These are phyloP conservation scores for Trichoderma sp. DNA, from an alignment of 2,329 filamentous ascomycete species.

Conservation along the genomic window DNA sequence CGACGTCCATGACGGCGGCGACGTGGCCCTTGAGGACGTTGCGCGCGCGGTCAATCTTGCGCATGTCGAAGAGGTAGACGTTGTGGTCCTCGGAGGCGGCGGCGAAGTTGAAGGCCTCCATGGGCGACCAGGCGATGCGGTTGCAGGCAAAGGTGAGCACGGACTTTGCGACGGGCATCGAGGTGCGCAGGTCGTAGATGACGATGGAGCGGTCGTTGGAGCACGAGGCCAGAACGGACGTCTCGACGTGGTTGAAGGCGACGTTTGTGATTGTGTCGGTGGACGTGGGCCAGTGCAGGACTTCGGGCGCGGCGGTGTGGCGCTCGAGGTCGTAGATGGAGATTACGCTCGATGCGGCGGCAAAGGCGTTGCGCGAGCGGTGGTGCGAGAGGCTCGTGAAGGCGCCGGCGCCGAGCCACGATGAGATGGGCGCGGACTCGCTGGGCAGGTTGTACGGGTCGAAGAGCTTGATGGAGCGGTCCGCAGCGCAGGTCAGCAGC, in stretches of 20 bases:
- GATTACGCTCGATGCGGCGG: slow-evolving; percentile 73
- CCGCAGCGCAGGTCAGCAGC: slow-evolving; percentile 81
- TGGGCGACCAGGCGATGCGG: slow-evolving; percentile 87
- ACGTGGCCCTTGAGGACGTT: slow-evolving; percentile 92
- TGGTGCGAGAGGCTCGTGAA: slow-evolving; percentile 87
- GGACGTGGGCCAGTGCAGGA: slow-evolving; percentile 81
- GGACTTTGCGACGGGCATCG: slow-evolving; percentile 77
- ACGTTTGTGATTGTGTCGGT: slow-evolving; percentile 88
- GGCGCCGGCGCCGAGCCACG: slow-evolving; percentile 79
- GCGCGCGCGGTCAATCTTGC: slow-evolving; percentile 81
- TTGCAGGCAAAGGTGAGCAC: slow-evolving; percentile 82
- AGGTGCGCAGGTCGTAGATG: slow-evolving; percentile 89
- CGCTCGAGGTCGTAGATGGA: slow-evolving; percentile 87
- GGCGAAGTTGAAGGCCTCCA: slow-evolving; percentile 95
- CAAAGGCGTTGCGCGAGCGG: slow-evolving; percentile 75
- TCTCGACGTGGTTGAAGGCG: slow-evolving; percentile 92
- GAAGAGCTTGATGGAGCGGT: slow-evolving; percentile 86
- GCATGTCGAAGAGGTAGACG: slow-evolving; percentile 84
- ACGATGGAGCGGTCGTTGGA: slow-evolving; percentile 84
- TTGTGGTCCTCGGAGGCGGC: slow-evolving; percentile 95
- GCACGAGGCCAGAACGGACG: slow-evolving; percentile 82
- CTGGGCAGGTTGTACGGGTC: slow-evolving; percentile 78
- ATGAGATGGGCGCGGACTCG: slow-evolving; percentile 72
- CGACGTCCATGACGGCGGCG: slow-evolving; percentile 90
- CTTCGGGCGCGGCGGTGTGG: slow-evolving; percentile 77